Conservation (phyloP, 345 rosid species). For the Arabidopsis arenosa region DNA sequence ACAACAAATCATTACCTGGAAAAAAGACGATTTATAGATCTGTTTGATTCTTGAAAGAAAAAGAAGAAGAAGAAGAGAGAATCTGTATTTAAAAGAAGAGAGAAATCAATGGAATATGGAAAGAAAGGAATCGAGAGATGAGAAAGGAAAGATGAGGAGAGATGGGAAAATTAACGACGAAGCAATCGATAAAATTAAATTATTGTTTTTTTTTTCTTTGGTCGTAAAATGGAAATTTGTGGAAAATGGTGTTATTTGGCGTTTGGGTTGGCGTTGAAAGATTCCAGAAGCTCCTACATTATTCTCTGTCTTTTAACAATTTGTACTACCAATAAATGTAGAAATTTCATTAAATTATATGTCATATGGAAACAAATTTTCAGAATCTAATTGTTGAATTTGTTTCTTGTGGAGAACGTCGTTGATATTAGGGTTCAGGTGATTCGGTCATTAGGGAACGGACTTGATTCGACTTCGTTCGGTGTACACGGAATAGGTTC, state of each 20-base stretch:
- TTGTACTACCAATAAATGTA: neutral
- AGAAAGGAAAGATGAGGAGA: neutral
- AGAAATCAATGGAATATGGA: neutral
- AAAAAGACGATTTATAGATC: constrained; percentile 2
- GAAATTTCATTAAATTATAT: neutral
- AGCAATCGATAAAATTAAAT: neutral
- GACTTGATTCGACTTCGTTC: too few relatives aligned
- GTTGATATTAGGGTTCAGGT: too few relatives aligned
- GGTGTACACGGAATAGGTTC: too few relatives aligned
- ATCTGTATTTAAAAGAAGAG: neutral
- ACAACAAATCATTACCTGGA: neutral
- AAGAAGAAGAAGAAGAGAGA: neutral
- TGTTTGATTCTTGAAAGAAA: constrained; percentile 1
- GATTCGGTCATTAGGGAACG: too few relatives aligned
- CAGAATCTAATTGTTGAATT: neutral
- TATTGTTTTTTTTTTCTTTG: neutral
- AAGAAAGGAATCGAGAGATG: constrained; percentile 29
- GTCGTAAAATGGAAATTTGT: constrained; percentile 3
- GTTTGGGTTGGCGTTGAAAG: constrained; percentile 8
- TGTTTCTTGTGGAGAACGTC: neutral
- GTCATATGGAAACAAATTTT: neutral
- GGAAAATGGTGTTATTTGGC: neutral
- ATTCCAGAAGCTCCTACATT: constrained; percentile 6
- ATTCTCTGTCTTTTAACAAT: neutral
- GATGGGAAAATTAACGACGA: constrained; percentile 19